Percentiles rank a stretch among this genome's conserved stretches.
Conservation (phyloP, 495 filamentous ascomycete species). For the Xylaria sp. region DNA sequence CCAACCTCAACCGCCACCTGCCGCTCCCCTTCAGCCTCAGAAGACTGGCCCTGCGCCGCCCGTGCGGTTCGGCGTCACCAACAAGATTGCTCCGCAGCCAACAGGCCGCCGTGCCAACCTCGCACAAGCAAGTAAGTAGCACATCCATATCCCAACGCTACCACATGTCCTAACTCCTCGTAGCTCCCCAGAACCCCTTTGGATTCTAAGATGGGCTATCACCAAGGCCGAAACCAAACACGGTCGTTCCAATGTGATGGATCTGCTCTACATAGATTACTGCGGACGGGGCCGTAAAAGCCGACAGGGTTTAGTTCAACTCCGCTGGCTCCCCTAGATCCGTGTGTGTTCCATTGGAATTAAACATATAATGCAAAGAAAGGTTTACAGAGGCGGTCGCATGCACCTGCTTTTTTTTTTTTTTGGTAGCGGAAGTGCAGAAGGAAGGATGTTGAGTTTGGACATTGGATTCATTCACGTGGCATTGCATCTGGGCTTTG, state of each 20-base stretch:
- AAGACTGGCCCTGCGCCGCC: constrained; percentile 93
- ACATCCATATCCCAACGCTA: constrained; percentile 19
- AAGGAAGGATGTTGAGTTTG: constrained; percentile 2
- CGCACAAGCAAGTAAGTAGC: constrained; percentile 89
- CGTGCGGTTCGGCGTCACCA: constrained; percentile 85
- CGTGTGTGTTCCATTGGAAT: background rate
- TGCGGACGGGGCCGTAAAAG: background rate
- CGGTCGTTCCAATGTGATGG: background rate
- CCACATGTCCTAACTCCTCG: constrained; percentile 25
- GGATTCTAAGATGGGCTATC: constrained; percentile 67
- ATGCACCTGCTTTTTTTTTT: background rate
- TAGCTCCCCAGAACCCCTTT: constrained; percentile 91
- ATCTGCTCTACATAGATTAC: background rate
- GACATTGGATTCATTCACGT: constrained; percentile 12
- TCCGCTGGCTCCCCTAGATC: background rate
- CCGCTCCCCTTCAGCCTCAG: constrained; percentile 72
- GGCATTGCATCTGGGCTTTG: constrained; percentile 21
- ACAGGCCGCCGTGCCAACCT: constrained; percentile 92
- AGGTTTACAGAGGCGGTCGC: background rate
- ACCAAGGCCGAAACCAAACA: background rate
- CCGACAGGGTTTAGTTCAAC: background rate
- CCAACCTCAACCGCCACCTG: constrained; percentile 57
- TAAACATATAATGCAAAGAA: background rate
- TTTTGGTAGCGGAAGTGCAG: background rate
- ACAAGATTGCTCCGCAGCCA: constrained; percentile 85